phyloP scores from a whole-genome alignment of 257 asterid genomes.

The Catharanthus roseus region DNA sequence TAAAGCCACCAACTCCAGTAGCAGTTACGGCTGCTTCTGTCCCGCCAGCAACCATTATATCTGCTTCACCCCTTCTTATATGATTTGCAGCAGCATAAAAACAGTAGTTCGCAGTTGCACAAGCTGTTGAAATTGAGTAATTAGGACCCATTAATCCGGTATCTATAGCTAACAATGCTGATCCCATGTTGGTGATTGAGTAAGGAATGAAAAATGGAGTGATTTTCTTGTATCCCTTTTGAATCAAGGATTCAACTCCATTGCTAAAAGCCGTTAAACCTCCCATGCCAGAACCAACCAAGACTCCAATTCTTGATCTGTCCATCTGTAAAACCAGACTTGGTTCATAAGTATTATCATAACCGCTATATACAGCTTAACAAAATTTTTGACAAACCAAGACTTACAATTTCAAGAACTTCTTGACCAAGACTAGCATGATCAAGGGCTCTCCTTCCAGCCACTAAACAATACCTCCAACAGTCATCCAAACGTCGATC shows the following conservation, averaged over 20 bases:
- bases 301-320: constrained; percentile 29
- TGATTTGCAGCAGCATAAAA: constrained; percentile 39
- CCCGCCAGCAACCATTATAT: constrained; percentile 40
- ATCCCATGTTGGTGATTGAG: constrained; percentile 38
- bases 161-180: constrained; percentile 39
- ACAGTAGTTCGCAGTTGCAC: constrained; percentile 36
- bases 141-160: constrained; percentile 43
- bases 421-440: constrained; percentile 39
- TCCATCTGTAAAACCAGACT: constrained; percentile 27
- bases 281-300: constrained; percentile 38
- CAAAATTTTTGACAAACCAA: not conserved
- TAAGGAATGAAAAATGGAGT: constrained; percentile 42
- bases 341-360: not conserved
- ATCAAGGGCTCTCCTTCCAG: constrained; percentile 51
- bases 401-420: constrained; percentile 31
- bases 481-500: constrained; percentile 48
- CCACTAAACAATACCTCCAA: constrained; percentile 54
- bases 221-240: constrained; percentile 37
- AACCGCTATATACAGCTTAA: not conserved
- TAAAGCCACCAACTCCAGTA: constrained; percentile 33
- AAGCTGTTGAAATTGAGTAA: constrained; percentile 40
- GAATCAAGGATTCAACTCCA: constrained; percentile 33
- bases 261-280: constrained; percentile 29
- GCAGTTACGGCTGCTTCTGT: constrained; percentile 36
- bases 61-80: constrained; percentile 39